Base-by-base conservation (phyloP, 306 rosid genomes). In the Cyclanthera cordifolia region DNA sequence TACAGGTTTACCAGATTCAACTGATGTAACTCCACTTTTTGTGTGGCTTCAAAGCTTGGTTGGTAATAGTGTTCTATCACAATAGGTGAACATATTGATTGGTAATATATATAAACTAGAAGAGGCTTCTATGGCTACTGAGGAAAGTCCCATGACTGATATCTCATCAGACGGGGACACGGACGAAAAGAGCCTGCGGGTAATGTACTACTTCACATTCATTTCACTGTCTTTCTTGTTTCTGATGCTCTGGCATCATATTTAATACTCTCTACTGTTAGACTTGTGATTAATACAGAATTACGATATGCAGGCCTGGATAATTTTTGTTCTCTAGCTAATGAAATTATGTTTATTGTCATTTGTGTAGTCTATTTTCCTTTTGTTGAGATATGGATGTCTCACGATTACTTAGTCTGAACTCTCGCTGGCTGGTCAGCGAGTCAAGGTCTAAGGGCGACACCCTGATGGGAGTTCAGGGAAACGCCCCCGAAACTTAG, bases 71-170 rank as follows among this genome's bases (percentile, higher is more conserved):
- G 77, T 75, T 88, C 76, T 80, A 72, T 76, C 77, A 45, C 79
- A 73, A 73, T 80, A 70, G 45, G 79, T 72, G 27, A 66, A 72
- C 32, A 57, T 56, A 64, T 69, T 75, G 58, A 68, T 68, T 76
- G 76, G 79, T 76, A 66, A 52, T 76, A 75, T 70, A 60, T 79
- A 82, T 66, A 76, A n/a, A 70, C 69, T 60, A 78, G 79, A 77
- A 82, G 85, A 80, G 56, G 72, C 82, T 67, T 50, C 79, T 80
- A 93, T 93, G 99, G 96, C 99, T 45, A 39, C 86, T 79, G 95
- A 83, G 74, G 96, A 70, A 63, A 93, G 99, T 85, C 96, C 99
- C 13, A 78, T 87, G 91, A 90, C 99, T 74, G 99, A 93, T 88
- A 93, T 93, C 48, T 90, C 99, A 48, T 87, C 99, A 56, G 99